Conservation (phyloP, 73 alveolate species). For the Stentor coeruleus region DNA sequence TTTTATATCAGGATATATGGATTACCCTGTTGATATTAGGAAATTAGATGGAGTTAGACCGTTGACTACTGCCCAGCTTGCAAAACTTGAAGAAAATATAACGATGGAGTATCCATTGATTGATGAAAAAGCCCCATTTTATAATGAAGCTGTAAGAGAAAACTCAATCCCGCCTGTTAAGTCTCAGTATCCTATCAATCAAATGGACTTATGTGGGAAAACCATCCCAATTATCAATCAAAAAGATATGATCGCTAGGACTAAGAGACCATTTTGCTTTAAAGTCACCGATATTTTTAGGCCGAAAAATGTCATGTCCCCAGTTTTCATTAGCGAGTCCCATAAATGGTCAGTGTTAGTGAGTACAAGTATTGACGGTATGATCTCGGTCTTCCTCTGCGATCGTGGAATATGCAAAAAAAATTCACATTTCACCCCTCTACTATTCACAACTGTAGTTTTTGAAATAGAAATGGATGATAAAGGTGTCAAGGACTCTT, state of each 20-base stretch:
- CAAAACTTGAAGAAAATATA: not conserved
- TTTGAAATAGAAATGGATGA: slow-evolving; percentile 20
- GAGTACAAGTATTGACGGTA: not conserved
- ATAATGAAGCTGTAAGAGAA: not conserved
- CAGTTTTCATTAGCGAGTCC: not conserved
- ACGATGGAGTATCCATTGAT: slow-evolving; percentile 4
- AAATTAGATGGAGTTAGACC: slow-evolving; percentile 11
- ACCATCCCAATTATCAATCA: not conserved
- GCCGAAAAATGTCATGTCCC: not conserved
- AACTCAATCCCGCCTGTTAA: not conserved
- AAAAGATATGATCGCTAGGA: not conserved
- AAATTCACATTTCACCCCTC: not conserved
- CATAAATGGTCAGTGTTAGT: slow-evolving; percentile 13
- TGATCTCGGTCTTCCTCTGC: slow-evolving; percentile 8
- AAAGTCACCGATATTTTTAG: not conserved
- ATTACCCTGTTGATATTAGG: not conserved
- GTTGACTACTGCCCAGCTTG: slow-evolving; percentile 7
- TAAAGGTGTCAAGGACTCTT: not conserved
- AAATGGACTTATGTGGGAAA: not conserved
- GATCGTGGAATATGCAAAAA: not conserved
- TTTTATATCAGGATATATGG: not conserved
- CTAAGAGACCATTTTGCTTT: not conserved
- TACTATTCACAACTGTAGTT: not conserved
- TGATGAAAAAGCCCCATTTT: slow-evolving; percentile 19
- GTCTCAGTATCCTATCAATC: not conserved